Base-by-base conservation (phyloP, 176 grass and related monocot genomes). In the Pontederia crassipes region DNA sequence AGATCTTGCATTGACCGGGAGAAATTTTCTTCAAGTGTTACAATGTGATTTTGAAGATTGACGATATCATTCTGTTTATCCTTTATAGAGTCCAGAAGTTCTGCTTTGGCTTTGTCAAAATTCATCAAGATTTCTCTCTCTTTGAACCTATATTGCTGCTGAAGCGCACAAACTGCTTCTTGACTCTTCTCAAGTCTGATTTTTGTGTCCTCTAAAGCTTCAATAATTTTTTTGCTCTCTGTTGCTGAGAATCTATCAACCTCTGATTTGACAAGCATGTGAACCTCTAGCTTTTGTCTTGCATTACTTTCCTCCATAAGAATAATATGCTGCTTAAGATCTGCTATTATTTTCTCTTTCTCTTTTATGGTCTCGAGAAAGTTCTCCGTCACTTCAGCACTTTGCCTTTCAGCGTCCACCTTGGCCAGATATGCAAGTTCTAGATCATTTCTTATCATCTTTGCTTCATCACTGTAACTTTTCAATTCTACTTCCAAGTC, bases 21-120 rank as follows among this genome's bases (percentile, higher is more conserved):
- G 8, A 82, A 64, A 55, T 90, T 70, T 66, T 59, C 50, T 58
- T 79, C 56, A 74, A 77, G 75, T 64, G 76, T 82, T 67, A 67
- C 54, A 61, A 80, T 45, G 56, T 54, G 65, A 65, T 17, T 51
- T 79, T 72, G 76, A 80, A 90, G 64, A 32, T 70, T 73, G 68
- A 60, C 16, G 57, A 85, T 82, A 73, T 52, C 57, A 49, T 80
- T 65, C 75, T 90, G 82, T 62, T 84, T 79, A 49, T 90, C 82
- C 74, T 77, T 70, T 69, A 86, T 70, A 28, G 82, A 48, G 55
- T 71, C 64, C 58, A 74, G 79, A 82, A 76, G 85, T 78, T 80
- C 77, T 46, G 65, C 56, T 74, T 77, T 80, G 61, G 85, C 87
- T 71, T 82, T 72, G 64, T 86, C 82, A 47, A 90, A 77, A 52